Conservation (phyloP, 2,329 filamentous ascomycete genomes). For the Aspergillus awamori region DNA sequence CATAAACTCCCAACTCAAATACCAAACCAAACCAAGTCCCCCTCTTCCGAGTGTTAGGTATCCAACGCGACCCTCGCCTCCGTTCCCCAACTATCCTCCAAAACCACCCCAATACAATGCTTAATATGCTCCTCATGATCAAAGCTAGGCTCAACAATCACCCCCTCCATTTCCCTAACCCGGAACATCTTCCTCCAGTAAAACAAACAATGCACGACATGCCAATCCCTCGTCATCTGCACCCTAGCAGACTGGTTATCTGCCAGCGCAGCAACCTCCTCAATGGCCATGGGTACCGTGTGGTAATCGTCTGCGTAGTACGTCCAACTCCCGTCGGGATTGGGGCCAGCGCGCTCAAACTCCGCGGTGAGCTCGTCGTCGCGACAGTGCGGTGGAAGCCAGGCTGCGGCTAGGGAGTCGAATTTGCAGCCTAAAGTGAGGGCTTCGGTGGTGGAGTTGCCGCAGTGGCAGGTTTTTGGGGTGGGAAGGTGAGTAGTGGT, state of each 20-base stretch:
- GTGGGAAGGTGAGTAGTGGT: neutral
- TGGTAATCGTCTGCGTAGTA: conserved; percentile 36
- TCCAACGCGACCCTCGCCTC: conserved; percentile 12
- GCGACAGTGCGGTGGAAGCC: conserved; percentile 39
- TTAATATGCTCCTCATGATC: conserved; percentile 17
- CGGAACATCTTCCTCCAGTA: conserved; percentile 38
- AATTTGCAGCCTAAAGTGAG: conserved; percentile 33
- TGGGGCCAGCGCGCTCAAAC: conserved; percentile 35
- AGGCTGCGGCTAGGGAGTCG: conserved; percentile 39
- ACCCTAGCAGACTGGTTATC: neutral
- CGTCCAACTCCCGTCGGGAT: conserved; percentile 33
- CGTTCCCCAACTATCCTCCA: conserved; percentile 12
- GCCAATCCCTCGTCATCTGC: conserved; percentile 28
- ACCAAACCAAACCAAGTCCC: neutral
- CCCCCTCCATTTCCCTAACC: conserved; percentile 5
- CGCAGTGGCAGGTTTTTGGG: conserved; percentile 34
- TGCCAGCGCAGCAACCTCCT: neutral
- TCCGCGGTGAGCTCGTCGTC: conserved; percentile 38
- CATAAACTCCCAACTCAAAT: too few relatives aligned
- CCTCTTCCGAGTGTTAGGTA: neutral
- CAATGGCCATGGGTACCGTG: conserved; percentile 16
- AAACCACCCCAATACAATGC: conserved; percentile 21
- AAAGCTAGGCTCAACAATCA: conserved; percentile 24
- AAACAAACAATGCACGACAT: conserved; percentile 37
- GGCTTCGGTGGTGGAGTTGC: conserved; percentile 33